Percentiles rank a stretch among this genome's conserved stretches.
Conservation (phyloP, 352 stramenopile species). For the Phytopythium vexans region DNA sequence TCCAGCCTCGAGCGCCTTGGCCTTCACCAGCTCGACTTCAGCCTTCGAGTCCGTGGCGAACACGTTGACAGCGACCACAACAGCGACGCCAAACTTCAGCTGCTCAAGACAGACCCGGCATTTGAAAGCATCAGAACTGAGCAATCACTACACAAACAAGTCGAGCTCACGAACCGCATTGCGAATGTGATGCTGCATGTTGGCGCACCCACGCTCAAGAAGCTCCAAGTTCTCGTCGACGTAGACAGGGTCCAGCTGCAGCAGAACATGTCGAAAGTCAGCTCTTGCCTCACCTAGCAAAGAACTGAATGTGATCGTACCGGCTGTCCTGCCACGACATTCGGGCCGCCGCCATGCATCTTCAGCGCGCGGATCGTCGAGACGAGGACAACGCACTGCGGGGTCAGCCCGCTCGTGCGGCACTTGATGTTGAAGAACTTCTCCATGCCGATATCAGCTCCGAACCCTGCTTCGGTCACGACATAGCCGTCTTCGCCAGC, state of each 20-base stretch:
- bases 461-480: conserved; percentile 98
- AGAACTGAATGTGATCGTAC: conserved; percentile 31
- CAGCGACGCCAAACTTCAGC: conserved; percentile 92
- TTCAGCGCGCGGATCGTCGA: conserved; percentile 98
- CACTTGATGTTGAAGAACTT: conserved; percentile 99
- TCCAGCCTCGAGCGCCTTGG: conserved; percentile 88
- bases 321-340: conserved; percentile 92
- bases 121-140: neutral
- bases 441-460: conserved; percentile 96
- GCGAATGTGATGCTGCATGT: conserved; percentile 95
- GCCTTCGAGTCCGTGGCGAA: conserved; percentile 62
- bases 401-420: conserved; percentile 91
- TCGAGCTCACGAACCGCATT: conserved; percentile 80
- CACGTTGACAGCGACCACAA: conserved; percentile 95
- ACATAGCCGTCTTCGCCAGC: conserved; percentile 96
- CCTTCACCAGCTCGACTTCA: conserved; percentile 94
- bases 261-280: conserved; percentile 1
- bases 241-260: conserved; percentile 87
- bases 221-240: conserved; percentile 95
- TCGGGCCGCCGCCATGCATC: conserved; percentile 98
- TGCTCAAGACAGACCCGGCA: neutral
- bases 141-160: neutral
- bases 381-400: conserved; percentile 97
- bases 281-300: neutral
- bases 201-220: conserved; percentile 89